Conservation (phyloP, 179 eudicot genomes). For the Pouteria campechiana region DNA sequence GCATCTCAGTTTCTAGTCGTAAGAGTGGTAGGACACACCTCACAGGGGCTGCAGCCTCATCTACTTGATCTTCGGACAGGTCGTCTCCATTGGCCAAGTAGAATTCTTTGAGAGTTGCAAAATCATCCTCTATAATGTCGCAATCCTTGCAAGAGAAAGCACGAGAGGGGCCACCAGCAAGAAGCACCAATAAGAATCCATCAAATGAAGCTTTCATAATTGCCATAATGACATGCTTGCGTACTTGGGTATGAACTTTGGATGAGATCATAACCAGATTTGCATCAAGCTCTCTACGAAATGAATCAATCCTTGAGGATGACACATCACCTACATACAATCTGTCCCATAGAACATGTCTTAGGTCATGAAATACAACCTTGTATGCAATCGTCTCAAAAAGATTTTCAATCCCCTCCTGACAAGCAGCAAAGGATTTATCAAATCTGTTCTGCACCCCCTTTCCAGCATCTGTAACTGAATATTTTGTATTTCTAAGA, state of each 20-base stretch:
- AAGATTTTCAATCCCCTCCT: conserved; percentile 59
- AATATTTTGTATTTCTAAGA: conserved; percentile 35
- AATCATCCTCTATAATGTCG: conserved; percentile 53
- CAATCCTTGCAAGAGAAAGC: conserved; percentile 46
- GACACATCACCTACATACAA: conserved; percentile 65
- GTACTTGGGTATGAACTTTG: conserved; percentile 64
- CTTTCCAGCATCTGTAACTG: conserved; percentile 18
- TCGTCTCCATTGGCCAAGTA: conserved; percentile 96
- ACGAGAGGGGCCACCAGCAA: conserved; percentile 92
- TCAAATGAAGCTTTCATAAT: conserved; percentile 87
- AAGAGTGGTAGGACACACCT: conserved; percentile 51
- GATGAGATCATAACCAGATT: conserved; percentile 54
- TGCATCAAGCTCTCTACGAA: conserved; percentile 63
- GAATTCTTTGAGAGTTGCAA: conserved; percentile 49
- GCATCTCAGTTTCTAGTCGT: conserved; percentile 28
- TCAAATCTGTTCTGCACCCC: conserved; percentile 36
- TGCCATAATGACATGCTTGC: conserved; percentile 70
- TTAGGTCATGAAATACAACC: conserved; percentile 58
- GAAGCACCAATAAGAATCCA: conserved; percentile 75
- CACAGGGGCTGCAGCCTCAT: conserved; percentile 33
- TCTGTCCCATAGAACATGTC: conserved; percentile 52
- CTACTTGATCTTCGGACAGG: conserved; percentile 65
- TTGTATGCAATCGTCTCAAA: conserved; percentile 64
- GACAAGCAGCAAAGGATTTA: conserved; percentile 47
- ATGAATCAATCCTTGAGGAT: conserved; percentile 60